Evolutionary conservation across 805 yeast species (phyloP), one percentile per base, ranked within the genome.

Genomic region (Blastobotrys robertii): DNA sequence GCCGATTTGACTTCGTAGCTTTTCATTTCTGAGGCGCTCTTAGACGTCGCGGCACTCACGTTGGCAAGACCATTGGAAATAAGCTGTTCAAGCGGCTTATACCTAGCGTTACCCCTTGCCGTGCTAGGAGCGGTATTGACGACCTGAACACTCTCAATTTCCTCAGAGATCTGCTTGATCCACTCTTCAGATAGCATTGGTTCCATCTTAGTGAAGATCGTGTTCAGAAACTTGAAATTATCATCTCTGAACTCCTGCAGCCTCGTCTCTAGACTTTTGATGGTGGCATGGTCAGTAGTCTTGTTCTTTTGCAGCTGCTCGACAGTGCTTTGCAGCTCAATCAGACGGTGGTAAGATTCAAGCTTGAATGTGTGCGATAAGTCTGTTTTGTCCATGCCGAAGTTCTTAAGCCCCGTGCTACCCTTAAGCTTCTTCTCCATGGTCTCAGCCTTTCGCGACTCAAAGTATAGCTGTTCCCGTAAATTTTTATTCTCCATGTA

Each of bases 321-420:
- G 25, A 45, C 37, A 12, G 29, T 39, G n/a, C 31, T 37, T 30
- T 45, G 45, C 2, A 45, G 41, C 11, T 39, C 31, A 19, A 32
- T 30, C 8, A 41, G 31, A 10, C 47, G 38, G 13, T 44, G 40
- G 30, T 44, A 44, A 14, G 42, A 41, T 34, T 44, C 44, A 16
- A 37, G 28, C 22, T 38, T 43, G 33, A 44, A 44, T 13, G 47
- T 44, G 22, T 44, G 47, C 9, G 43, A 37, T 30, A 37, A 30
- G n/a, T 37, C 39, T 12, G 28, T 12, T 4, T 37, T 35, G 30
- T 44, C 47, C 6, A 29, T 38, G 11, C 28, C 32, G 10, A 42
- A 14, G 25, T 19, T 19, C 25, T 19, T 19, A 19, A 19, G 25
- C 25, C 25, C 25, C 6, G 25, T 19, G 25, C 11, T 19, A 30